A percentile compares a stretch with the other conserved stretches of the same genome.
These are phyloP conservation scores for Phaeosphaeria sp. DNA, from an alignment of 2,329 filamentous ascomycete genomes.

Conservation along the genomic window DNA sequence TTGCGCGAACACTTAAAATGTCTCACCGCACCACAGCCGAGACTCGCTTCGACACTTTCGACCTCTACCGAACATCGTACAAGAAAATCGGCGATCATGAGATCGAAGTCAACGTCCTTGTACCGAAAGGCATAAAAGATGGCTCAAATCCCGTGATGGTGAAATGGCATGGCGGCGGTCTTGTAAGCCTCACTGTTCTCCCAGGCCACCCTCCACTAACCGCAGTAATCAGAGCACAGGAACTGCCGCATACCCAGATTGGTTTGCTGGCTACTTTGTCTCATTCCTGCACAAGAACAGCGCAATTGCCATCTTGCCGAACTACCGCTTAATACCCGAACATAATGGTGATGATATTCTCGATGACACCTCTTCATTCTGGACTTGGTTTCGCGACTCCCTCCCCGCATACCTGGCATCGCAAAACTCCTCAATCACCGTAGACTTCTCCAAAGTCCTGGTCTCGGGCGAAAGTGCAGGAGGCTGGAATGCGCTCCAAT, in stretches of 20 bases:
- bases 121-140: constrained; percentile 45
- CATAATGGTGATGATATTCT: constrained; percentile 55
- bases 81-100: constrained; percentile 49
- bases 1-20: neutral
- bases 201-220: neutral
- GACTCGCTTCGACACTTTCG: constrained; percentile 48
- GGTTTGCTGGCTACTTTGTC: constrained; percentile 43
- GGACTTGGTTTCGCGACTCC: constrained; percentile 51
- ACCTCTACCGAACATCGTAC: constrained; percentile 50
- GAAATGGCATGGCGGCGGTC: constrained; percentile 55
- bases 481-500: constrained; percentile 47
- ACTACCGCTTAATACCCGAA: constrained; percentile 62
- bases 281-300: constrained; percentile 48
- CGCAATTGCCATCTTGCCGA: constrained; percentile 56
- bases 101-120: constrained; percentile 48
- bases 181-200: constrained; percentile 36
- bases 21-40: constrained; percentile 17
- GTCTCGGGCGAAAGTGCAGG: constrained; percentile 49
- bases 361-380: constrained; percentile 57
- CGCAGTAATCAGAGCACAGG: constrained; percentile 23
- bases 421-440: constrained; percentile 12
- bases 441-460: constrained; percentile 37
- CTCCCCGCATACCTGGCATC: constrained; percentile 16
- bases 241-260: constrained; percentile 35
- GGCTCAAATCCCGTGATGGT: constrained; percentile 51